phyloP scores from a whole-genome alignment of 352 stramenopile genomes.

The Thalassiosira sp. region DNA sequence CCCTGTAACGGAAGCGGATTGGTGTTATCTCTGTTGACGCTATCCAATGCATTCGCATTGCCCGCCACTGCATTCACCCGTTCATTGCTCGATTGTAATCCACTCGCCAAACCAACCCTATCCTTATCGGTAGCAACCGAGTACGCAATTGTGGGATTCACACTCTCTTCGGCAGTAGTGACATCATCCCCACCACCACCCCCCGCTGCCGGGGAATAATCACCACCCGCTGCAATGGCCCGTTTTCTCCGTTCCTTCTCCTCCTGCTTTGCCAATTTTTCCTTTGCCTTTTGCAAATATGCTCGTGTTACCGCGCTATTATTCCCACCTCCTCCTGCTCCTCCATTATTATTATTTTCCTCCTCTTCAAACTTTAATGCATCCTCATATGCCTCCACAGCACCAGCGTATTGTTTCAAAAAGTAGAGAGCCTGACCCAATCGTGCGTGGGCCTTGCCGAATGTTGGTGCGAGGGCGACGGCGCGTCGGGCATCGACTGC shows the following conservation, averaged over 20 bases:
- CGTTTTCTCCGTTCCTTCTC: constrained; percentile 50
- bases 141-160: constrained; percentile 34
- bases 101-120: constrained; percentile 35
- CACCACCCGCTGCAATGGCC: background rate
- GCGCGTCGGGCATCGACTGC: constrained; percentile 75
- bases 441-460: constrained; percentile 81
- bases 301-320: constrained; percentile 70
- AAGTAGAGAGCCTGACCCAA: constrained; percentile 82
- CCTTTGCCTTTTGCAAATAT: constrained; percentile 79
- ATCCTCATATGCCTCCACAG: constrained; percentile 81
- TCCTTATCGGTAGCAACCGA: constrained; percentile 49
- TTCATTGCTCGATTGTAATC: constrained; percentile 24
- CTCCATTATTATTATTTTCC: constrained; percentile 8
- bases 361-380: constrained; percentile 76
- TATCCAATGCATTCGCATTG: background rate
- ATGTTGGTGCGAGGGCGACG: constrained; percentile 74
- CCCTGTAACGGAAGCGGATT: constrained; percentile 14
- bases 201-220: background rate
- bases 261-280: constrained; percentile 68
- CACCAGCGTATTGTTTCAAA: constrained; percentile 77
- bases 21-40: background rate
- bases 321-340: constrained; percentile 5
- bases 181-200: constrained; percentile 42
- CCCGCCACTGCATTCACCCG: constrained; percentile 25
- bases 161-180: constrained; percentile 42